A percentile compares a stretch with the other conserved stretches of the same genome.
Evolutionary conservation across 805 yeast species (phyloP).

Genomic region (Brettanomyces nanus): DNA sequence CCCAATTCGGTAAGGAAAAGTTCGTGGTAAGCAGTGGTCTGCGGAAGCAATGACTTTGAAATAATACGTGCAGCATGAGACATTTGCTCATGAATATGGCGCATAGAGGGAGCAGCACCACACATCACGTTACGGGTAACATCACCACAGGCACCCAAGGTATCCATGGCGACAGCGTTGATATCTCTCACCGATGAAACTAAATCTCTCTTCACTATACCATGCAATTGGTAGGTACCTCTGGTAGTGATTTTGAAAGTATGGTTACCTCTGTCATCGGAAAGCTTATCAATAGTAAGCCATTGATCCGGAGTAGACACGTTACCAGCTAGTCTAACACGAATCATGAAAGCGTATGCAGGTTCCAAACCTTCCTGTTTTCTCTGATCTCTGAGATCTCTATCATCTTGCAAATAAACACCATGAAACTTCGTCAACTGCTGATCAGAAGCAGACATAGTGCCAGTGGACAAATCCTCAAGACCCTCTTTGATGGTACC

Average conservation of each 20-base stretch:
- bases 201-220: constrained; percentile 82
- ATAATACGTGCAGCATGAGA: constrained; percentile 53
- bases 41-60: constrained; percentile 79
- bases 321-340: constrained; percentile 94
- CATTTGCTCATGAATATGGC: constrained; percentile 72
- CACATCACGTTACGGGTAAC: constrained; percentile 94
- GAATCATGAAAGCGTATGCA: constrained; percentile 93
- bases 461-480: constrained; percentile 76
- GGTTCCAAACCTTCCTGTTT: constrained; percentile 92
- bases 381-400: constrained; percentile 90
- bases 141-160: constrained; percentile 97
- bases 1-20: constrained; percentile 60
- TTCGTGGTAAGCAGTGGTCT: constrained; percentile 93
- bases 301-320: constrained; percentile 82
- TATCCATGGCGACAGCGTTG: constrained; percentile 85
- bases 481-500: constrained; percentile 91
- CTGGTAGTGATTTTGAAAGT: constrained; percentile 92
- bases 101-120: constrained; percentile 81
- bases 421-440: constrained; percentile 97
- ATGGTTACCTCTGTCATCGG: constrained; percentile 81
- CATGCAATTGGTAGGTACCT: constrained; percentile 95
- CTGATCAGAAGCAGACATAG: constrained; percentile 83
- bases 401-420: constrained; percentile 96
- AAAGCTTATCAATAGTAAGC: constrained; percentile 74
- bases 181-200: constrained; percentile 89